These are phyloP conservation scores for Fraxinus paxiana DNA, from an alignment of 305 asterid genomes.

Conservation along the genomic window DNA sequence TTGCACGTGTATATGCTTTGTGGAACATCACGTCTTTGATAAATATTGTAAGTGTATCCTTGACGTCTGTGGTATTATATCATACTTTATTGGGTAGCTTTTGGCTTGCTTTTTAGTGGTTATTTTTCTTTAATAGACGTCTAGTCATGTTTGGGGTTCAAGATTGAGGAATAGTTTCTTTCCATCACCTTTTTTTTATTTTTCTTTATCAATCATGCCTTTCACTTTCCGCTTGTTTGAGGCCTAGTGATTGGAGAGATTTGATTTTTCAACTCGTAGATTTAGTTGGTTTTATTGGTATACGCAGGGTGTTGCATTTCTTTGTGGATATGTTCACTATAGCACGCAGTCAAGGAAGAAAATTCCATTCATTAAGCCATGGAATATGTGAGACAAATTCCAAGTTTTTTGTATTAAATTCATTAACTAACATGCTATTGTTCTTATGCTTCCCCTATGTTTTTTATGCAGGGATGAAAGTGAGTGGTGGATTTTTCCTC, in stretches of 20 bases:
- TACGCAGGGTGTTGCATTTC: constrained; percentile 70
- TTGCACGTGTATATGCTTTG: constrained; percentile 90
- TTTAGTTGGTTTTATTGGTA: not conserved
- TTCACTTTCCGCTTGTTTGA: not conserved
- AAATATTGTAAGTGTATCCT: constrained; percentile 66
- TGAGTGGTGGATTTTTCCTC: constrained; percentile 98
- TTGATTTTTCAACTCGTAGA: not conserved
- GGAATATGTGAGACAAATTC: constrained; percentile 74
- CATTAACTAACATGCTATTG: not conserved
- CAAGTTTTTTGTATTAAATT: not conserved
- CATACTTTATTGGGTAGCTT: not conserved
- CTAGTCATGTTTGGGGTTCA: not conserved
- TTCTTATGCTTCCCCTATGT: not conserved
- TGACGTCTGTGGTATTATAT: not conserved
- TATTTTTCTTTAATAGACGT: not conserved
- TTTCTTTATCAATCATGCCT: not conserved
- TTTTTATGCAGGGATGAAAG: constrained; percentile 77
- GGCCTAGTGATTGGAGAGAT: not conserved
- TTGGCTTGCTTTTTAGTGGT: not conserved
- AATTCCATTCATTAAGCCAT: constrained; percentile 80
- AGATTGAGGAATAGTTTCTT: not conserved
- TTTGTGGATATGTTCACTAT: constrained; percentile 72
- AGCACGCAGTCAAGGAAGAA: constrained; percentile 59
- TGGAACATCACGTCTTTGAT: constrained; percentile 87
- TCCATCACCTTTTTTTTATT: not conserved